Evolutionary conservation across 2,329 filamentous ascomycete species (phyloP).

Genomic region (Plenodomus lindquistii): DNA sequence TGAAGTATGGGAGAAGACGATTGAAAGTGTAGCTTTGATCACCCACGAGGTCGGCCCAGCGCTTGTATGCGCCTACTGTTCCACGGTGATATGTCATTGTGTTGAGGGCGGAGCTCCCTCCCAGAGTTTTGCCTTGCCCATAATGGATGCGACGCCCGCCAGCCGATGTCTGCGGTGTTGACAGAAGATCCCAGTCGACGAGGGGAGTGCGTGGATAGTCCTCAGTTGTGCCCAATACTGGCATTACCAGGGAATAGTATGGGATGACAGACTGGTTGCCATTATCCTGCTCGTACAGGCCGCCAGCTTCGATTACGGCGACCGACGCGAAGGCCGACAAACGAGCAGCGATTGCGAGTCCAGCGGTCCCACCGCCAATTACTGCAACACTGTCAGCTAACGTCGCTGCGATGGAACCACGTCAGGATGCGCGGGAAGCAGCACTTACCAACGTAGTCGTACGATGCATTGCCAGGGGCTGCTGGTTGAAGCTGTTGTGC

Average conservation of each 20-base stretch:
- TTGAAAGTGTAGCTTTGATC: constrained; percentile 37
- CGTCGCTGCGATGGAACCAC: neutral
- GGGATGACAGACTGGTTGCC: constrained; percentile 34
- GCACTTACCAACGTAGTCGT: neutral
- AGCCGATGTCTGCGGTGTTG: constrained; percentile 19
- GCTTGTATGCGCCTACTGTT: constrained; percentile 23
- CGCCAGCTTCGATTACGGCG: constrained; percentile 34
- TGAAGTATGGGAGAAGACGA: constrained; percentile 34
- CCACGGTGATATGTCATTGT: constrained; percentile 32
- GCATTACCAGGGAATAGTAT: constrained; percentile 18
- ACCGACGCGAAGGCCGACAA: constrained; percentile 25
- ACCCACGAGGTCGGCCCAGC: constrained; percentile 37
- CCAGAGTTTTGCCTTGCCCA: constrained; percentile 37
- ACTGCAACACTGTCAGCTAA: constrained; percentile 8
- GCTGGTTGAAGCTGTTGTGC: neutral
- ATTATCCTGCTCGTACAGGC: constrained; percentile 30
- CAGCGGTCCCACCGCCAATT: constrained; percentile 34
- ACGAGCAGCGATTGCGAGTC: constrained; percentile 28
- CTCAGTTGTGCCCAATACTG: constrained; percentile 20
- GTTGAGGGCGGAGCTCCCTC: constrained; percentile 33
- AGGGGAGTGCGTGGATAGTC: constrained; percentile 23
- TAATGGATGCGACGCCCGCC: constrained; percentile 34
- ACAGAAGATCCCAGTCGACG: constrained; percentile 36
- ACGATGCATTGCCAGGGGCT: neutral
- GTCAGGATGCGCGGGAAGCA: neutral